phyloP scores from a whole-genome alignment of 2,329 filamentous ascomycete species.

The Proliferodiscus dingleyae region DNA sequence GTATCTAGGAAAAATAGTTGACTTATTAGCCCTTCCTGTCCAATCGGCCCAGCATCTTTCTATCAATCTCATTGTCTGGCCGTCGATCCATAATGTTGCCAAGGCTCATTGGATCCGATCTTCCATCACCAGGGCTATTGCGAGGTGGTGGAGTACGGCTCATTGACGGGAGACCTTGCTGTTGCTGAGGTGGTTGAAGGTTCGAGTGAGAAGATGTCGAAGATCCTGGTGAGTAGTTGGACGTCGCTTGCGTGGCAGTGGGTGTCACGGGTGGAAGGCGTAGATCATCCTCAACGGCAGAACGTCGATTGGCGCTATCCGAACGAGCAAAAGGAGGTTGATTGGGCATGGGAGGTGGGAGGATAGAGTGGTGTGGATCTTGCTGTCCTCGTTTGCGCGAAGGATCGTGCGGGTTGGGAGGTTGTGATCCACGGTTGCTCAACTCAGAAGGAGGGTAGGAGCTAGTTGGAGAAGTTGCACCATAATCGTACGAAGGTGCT shows the following conservation, averaged over 20 bases:
- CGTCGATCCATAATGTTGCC: constrained; percentile 31
- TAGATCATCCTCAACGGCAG: constrained; percentile 29
- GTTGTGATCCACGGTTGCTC: constrained; percentile 16
- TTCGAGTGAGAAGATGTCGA: constrained; percentile 28
- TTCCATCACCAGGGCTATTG: constrained; percentile 24
- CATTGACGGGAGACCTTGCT: constrained; percentile 23
- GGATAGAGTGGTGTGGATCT: constrained; percentile 33
- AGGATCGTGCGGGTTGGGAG: constrained; percentile 17
- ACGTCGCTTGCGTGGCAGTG: constrained; percentile 16
- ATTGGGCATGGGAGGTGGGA: constrained; percentile 34
- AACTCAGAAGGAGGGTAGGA: constrained; percentile 17
- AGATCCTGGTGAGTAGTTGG: constrained; percentile 30
- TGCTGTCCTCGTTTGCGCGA: constrained; percentile 30
- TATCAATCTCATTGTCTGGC: constrained; percentile 30
- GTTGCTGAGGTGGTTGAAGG: constrained; percentile 22
- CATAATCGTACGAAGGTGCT: constrained; percentile 30
- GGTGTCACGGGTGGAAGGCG: constrained; percentile 32
- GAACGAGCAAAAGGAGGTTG: constrained; percentile 25
- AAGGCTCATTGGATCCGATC: constrained; percentile 31
- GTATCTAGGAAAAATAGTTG: not conserved
- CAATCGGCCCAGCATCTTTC: constrained; percentile 29
- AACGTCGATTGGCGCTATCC: constrained; percentile 23
- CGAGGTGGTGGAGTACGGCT: constrained; percentile 28
- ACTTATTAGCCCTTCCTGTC: constrained; percentile 23
- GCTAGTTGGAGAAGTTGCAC: constrained; percentile 30